Evolutionary conservation across 169 alveolate species (phyloP).

Genomic region (Eimeria falciformis): DNA sequence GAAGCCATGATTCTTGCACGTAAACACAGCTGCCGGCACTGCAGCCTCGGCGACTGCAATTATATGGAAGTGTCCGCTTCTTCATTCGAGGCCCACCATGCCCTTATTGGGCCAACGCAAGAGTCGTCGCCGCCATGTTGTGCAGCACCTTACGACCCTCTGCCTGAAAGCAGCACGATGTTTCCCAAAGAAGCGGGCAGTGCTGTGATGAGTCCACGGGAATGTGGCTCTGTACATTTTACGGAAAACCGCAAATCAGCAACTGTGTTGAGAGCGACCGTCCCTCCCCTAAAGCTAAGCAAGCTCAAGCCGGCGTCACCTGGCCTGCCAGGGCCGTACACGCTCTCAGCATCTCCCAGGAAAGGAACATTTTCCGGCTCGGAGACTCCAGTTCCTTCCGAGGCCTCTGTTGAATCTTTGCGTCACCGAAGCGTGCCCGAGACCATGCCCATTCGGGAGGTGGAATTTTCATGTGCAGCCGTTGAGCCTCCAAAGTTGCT

Average conservation of each 20-base stretch:
- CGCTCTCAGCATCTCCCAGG: not conserved
- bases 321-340: not conserved
- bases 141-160: no score
- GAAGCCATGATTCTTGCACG: constrained; percentile 3
- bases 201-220: no score
- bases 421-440: not conserved
- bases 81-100: not conserved
- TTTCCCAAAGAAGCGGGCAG: no score
- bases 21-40: constrained; percentile 24
- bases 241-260: no score
- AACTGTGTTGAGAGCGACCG: no score
- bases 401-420: not conserved
- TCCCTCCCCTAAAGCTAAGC: constrained; percentile 34
- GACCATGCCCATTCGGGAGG: not conserved
- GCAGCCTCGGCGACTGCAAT: not conserved
- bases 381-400: not conserved
- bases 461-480: not conserved
- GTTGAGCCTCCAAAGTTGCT: not conserved
- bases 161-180: no score
- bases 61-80: constrained; percentile 13
- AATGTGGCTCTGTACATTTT: no score
- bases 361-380: not conserved
- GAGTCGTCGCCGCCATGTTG: no score
- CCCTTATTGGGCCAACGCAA: no score
- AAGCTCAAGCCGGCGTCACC: constrained; percentile 16